Evolutionary conservation across 2,329 filamentous ascomycete genomes (phyloP).

Genomic region (Coniochaeta sp.): DNA sequence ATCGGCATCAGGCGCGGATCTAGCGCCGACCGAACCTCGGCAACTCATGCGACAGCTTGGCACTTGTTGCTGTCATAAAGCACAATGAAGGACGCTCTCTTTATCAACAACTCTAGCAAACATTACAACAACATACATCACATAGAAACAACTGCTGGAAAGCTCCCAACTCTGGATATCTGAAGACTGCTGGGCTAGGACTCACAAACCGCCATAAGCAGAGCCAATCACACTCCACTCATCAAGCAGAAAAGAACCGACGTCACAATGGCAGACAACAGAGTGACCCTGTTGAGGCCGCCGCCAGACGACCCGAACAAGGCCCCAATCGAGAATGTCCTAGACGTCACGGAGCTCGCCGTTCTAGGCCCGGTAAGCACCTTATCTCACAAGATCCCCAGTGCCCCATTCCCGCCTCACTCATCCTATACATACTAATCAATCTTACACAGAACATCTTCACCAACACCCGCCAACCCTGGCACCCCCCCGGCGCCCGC

Average conservation of each 20-base stretch:
- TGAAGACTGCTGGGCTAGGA: too few relatives aligned
- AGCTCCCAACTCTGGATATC: neutral
- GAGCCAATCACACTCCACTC: neutral
- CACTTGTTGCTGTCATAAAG: neutral
- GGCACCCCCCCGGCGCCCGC: conserved; percentile 86
- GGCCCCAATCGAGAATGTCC: conserved; percentile 79
- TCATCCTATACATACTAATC: neutral
- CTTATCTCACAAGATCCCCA: too few relatives aligned
- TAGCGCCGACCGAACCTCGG: neutral
- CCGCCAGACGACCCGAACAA: conserved; percentile 66
- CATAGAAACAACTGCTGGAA: neutral
- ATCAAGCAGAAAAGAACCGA: too few relatives aligned
- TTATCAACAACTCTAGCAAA: neutral
- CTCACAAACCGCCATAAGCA: neutral
- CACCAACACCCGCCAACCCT: conserved; percentile 86
- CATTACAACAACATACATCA: neutral
- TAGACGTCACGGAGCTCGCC: conserved; percentile 75
- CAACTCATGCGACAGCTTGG: neutral
- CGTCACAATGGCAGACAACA: conserved; percentile 21
- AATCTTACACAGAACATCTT: conserved; percentile 65
- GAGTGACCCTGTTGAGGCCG: conserved; percentile 62
- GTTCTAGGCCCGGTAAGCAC: conserved; percentile 64
- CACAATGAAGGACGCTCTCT: neutral
- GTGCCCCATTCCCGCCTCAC: too few relatives aligned
- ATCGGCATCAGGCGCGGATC: too few relatives aligned